Percentiles rank a stretch among this genome's conserved stretches.
phyloP scores from a whole-genome alignment of 768 basidiomycete species.

The Pleurotus cornucopiae region DNA sequence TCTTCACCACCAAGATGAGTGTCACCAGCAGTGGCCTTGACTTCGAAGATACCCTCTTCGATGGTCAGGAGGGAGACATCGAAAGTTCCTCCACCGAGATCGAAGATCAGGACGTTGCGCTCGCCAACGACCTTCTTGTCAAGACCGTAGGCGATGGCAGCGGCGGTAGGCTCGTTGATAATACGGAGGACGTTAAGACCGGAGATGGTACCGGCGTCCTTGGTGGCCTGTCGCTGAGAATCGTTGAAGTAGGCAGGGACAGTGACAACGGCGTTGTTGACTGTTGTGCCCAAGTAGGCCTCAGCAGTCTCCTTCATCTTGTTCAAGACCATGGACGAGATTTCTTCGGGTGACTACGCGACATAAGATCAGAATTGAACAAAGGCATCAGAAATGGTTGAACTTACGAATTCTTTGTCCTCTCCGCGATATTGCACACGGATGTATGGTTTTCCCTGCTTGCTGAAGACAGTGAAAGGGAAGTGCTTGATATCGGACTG shows the following conservation, averaged over 20 bases:
- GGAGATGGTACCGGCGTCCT: constrained; percentile 97
- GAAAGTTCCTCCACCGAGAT: constrained; percentile 99
- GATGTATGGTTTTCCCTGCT: constrained; percentile 95
- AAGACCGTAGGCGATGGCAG: constrained; percentile 98
- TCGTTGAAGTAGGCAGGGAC: constrained; percentile 99
- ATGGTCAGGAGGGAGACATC: constrained; percentile 99
- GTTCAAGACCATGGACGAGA: constrained; percentile 98
- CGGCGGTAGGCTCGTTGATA: constrained; percentile 99
- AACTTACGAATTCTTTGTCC: constrained; percentile 87
- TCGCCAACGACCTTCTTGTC: constrained; percentile 93
- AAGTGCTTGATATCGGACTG: constrained; percentile 81
- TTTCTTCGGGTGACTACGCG: constrained; percentile 84
- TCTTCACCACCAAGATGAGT: constrained; percentile 99
- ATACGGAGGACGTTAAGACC: constrained; percentile 99
- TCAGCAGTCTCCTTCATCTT: constrained; percentile 99
- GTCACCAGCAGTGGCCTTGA: constrained; percentile 99
- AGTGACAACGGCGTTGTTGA: constrained; percentile 98
- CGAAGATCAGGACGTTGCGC: constrained; percentile 99
- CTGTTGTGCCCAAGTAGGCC: constrained; percentile 96
- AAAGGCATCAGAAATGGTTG: background rate
- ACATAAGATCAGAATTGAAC: constrained; percentile 19
- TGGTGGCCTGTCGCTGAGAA: constrained; percentile 98
- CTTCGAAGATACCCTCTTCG: constrained; percentile 96
- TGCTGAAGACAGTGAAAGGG: constrained; percentile 96
- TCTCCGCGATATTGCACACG: constrained; percentile 94